These are phyloP conservation scores for Ramicandelaber brevisporus DNA, from an alignment of 192 early-diverging fungal genomes.

Conservation along the genomic window DNA sequence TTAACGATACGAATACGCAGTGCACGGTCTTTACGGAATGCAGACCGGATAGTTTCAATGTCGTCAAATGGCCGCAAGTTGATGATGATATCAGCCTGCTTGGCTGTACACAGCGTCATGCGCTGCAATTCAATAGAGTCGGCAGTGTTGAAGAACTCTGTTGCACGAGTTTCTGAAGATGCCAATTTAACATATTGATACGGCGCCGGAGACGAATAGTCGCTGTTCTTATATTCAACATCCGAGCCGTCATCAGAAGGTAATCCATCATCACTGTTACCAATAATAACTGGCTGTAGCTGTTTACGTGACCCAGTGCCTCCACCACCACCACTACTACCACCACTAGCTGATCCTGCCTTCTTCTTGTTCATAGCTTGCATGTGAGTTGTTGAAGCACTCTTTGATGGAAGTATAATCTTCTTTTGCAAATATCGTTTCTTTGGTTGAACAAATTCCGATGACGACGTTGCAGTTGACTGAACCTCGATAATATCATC, in stretches of 20 bases:
- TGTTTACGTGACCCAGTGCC: too few relatives aligned
- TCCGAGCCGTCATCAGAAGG: slow-evolving; percentile 5
- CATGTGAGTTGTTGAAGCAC: neutral
- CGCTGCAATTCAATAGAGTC: slow-evolving; percentile 7
- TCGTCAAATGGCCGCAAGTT: slow-evolving; percentile 27
- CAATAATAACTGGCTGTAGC: too few relatives aligned
- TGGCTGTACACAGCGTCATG: slow-evolving; percentile 9
- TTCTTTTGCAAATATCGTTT: neutral
- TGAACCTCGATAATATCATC: too few relatives aligned
- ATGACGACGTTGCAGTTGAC: neutral
- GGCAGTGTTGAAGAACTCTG: slow-evolving; percentile 12
- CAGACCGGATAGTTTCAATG: slow-evolving; percentile 18
- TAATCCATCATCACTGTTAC: neutral
- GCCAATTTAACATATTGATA: slow-evolving; percentile 7
- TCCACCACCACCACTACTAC: too few relatives aligned
- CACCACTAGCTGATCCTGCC: neutral
- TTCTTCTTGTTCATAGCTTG: neutral
- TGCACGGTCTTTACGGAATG: slow-evolving; percentile 22
- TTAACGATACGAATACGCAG: slow-evolving; percentile 29
- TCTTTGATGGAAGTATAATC: neutral
- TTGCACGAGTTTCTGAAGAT: slow-evolving; percentile 12
- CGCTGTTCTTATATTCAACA: slow-evolving; percentile 2
- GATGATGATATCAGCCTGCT: slow-evolving; percentile 16
- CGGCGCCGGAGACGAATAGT: slow-evolving; percentile 3
- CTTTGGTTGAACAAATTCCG: neutral